Conservation (phyloP, 2,329 filamentous ascomycete species). For the Botryotinia globosa region DNA sequence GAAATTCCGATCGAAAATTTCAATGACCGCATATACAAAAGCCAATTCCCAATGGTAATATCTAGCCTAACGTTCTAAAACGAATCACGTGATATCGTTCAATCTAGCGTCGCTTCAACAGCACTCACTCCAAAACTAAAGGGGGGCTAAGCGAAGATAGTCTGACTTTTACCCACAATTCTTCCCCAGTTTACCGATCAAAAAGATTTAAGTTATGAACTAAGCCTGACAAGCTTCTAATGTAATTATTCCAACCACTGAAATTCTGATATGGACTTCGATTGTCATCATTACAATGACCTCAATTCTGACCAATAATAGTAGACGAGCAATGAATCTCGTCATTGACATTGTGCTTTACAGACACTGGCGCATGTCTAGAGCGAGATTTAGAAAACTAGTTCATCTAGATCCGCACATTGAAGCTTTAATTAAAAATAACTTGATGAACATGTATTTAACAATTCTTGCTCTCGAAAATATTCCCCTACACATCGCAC, state of each 20-base stretch:
- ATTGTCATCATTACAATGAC: neutral
- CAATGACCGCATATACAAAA: neutral
- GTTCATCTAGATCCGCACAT: neutral
- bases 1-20: neutral
- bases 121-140: neutral
- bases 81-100: neutral
- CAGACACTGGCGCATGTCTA: neutral
- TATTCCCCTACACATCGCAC: neutral
- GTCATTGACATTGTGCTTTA: neutral
- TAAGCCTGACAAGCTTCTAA: neutral
- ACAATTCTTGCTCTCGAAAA: neutral
- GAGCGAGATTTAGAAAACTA: neutral
- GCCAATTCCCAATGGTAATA: fast-evolving
- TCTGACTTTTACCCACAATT: neutral
- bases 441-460: neutral
- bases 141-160: neutral
- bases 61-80: too few species aligned
- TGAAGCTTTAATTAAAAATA: neutral
- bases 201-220: neutral
- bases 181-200: neutral
- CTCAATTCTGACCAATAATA: neutral
- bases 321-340: neutral
- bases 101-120: neutral
- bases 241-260: neutral
- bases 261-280: neutral